A percentile compares a stretch with the other conserved stretches of the same genome.
Conservation (phyloP, 2,329 filamentous ascomycete genomes). For the Fusarium phyllophilum region DNA sequence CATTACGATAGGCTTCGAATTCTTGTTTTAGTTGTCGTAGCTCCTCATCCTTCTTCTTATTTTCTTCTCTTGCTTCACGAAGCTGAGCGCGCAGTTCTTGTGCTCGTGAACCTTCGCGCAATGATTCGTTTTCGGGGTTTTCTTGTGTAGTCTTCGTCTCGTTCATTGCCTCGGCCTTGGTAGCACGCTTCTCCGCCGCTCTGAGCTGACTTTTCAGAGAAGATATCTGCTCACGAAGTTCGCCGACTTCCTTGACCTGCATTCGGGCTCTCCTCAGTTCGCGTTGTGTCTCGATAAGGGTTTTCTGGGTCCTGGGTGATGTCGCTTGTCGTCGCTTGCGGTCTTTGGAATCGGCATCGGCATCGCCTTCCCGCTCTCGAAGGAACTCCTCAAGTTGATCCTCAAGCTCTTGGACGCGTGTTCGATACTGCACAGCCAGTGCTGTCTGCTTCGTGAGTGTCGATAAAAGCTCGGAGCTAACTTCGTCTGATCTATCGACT, state of each 20-base stretch:
- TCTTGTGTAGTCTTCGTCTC: slow-evolving; percentile 42
- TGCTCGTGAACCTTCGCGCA: slow-evolving; percentile 41
- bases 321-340: slow-evolving; percentile 52
- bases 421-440: slow-evolving; percentile 66
- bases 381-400: slow-evolving; percentile 56
- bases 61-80: slow-evolving; percentile 56
- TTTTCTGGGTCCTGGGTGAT: slow-evolving; percentile 62
- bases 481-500: slow-evolving; percentile 50
- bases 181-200: slow-evolving; percentile 56
- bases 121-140: slow-evolving; percentile 37
- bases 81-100: slow-evolving; percentile 56
- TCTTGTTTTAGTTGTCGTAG: slow-evolving; percentile 61
- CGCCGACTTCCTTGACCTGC: slow-evolving; percentile 63
- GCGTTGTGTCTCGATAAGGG: slow-evolving; percentile 62
- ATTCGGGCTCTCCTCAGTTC: slow-evolving; percentile 65
- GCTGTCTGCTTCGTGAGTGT: slow-evolving; percentile 68
- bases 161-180: slow-evolving; percentile 48
- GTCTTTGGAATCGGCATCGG: slow-evolving; percentile 44
- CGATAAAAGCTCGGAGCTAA: slow-evolving; percentile 60
- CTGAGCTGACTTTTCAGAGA: slow-evolving; percentile 63
- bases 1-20: slow-evolving; percentile 64
- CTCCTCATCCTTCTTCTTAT: slow-evolving; percentile 59
- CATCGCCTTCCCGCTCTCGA: slow-evolving; percentile 50
- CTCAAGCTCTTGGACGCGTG: slow-evolving; percentile 69
- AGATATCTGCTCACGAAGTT: slow-evolving; percentile 63